Conservation (phyloP, 2,329 filamentous ascomycete genomes). For the Tolypocladium nubicola region DNA sequence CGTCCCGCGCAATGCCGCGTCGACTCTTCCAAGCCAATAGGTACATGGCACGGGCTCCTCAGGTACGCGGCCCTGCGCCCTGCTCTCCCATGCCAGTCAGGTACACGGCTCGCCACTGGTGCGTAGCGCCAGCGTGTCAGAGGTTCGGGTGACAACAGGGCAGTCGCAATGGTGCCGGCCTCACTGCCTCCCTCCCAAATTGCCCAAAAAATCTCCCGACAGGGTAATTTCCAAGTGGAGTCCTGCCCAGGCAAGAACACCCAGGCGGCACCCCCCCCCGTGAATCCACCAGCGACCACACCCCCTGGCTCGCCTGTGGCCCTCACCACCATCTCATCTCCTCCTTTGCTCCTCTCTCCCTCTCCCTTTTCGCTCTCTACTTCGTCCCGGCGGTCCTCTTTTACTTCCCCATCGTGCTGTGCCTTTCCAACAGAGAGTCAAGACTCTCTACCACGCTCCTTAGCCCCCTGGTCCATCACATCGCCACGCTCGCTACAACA, state of each 20-base stretch:
- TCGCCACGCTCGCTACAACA: constrained; percentile 17
- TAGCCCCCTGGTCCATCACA: constrained; percentile 21
- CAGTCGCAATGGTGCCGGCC: not conserved
- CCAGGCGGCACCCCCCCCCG: not conserved
- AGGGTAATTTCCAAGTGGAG: constrained; percentile 3
- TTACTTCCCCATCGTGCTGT: constrained; percentile 14
- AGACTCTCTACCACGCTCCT: constrained; percentile 46
- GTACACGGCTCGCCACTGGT: not conserved
- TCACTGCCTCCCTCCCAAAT: not conserved
- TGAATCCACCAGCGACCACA: not conserved
- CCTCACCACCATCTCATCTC: not conserved
- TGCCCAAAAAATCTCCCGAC: not conserved
- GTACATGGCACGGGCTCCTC: not conserved
- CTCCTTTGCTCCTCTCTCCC: constrained; percentile 5
- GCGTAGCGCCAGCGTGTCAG: constrained; percentile 1
- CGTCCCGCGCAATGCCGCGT: not conserved
- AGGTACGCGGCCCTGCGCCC: not conserved
- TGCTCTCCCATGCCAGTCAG: constrained; percentile 1
- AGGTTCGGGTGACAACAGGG: constrained; percentile 1
- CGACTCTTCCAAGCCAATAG: not conserved
- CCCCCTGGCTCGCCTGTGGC: not conserved
- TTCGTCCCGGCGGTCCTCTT: constrained; percentile 14
- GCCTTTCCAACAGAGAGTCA: constrained; percentile 42
- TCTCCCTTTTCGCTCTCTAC: constrained; percentile 8
- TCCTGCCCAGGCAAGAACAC: not conserved